Percentiles rank a stretch among this genome's conserved stretches.
Evolutionary conservation across 805 yeast genomes (phyloP).

Genomic region (Yamadazyma sp.): DNA sequence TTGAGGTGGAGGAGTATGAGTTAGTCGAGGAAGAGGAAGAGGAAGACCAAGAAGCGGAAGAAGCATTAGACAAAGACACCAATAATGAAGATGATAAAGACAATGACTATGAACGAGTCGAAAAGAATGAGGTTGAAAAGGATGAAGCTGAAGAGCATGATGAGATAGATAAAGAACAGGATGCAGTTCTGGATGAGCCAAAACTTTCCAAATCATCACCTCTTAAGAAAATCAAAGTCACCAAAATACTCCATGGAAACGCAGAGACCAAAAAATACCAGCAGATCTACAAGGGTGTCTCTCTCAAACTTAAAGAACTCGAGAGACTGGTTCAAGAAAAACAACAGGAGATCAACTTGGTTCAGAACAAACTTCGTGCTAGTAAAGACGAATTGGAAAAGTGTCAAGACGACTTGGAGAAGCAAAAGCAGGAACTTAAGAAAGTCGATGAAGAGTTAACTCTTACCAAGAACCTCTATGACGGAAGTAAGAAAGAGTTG

Average conservation of each 20-base stretch:
- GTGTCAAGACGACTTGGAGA: neutral
- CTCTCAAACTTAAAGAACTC: slow-evolving; percentile 3
- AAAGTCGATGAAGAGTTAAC: neutral
- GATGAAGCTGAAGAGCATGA: neutral
- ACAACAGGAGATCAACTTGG: neutral
- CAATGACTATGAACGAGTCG: no score
- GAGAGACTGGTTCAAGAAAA: neutral
- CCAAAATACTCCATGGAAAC: slow-evolving; percentile 11
- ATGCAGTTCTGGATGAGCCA: neutral
- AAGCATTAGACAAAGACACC: no score
- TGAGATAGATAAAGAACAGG: neutral
- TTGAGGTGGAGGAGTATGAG: slow-evolving; percentile 1
- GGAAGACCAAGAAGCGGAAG: neutral
- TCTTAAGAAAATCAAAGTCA: no score
- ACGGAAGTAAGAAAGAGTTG: neutral
- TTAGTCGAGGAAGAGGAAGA: slow-evolving; percentile 1
- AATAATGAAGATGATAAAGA: no score
- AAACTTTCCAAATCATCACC: neutral
- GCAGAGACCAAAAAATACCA: slow-evolving; percentile 12
- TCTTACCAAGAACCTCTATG: neutral
- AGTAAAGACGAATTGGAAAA: neutral
- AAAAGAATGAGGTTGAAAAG: neutral
- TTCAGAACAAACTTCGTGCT: neutral
- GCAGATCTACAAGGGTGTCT: slow-evolving; percentile 7
- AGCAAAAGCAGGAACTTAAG: neutral